A percentile compares a stretch with the other conserved stretches of the same genome.
Evolutionary conservation across 331 rosid species (phyloP).

Genomic region (Rhamnella rubrinervis): DNA sequence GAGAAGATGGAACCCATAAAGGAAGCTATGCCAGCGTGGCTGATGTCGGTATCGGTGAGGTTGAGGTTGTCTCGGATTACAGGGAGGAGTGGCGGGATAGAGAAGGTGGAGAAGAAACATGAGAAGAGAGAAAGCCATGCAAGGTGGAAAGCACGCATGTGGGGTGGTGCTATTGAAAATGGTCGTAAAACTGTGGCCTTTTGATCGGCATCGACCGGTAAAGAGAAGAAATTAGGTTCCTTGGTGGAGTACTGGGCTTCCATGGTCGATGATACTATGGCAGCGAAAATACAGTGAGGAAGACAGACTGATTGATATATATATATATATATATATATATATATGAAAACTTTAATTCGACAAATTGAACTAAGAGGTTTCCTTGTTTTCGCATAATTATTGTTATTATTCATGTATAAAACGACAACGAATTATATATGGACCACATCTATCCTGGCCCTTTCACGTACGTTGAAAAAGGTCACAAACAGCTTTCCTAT

Average conservation of each 20-base stretch:
- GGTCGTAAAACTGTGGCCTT: constrained; percentile 52
- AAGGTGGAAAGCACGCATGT: constrained; percentile 63
- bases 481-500: no score
- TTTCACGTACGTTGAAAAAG: no score
- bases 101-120: constrained; percentile 64
- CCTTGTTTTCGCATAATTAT: no score
- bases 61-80: constrained; percentile 51
- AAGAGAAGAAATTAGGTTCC: constrained; percentile 8
- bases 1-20: constrained; percentile 60
- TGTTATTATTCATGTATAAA: no score
- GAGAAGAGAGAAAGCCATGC: constrained; percentile 69
- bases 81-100: constrained; percentile 63
- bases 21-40: constrained; percentile 45
- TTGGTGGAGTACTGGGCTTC: constrained; percentile 6
- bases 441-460: no score
- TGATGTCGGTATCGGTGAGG: constrained; percentile 42
- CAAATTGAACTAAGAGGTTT: no score
- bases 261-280: constrained; percentile 21
- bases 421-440: no score
- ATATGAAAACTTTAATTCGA: no score
- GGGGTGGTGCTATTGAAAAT: constrained; percentile 40
- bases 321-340: no score
- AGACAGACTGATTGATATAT: no score
- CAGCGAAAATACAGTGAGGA: no score
- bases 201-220: constrained; percentile 36